Conservation (phyloP, 164 flowering plant species). For the Magnolia changhungtana region DNA sequence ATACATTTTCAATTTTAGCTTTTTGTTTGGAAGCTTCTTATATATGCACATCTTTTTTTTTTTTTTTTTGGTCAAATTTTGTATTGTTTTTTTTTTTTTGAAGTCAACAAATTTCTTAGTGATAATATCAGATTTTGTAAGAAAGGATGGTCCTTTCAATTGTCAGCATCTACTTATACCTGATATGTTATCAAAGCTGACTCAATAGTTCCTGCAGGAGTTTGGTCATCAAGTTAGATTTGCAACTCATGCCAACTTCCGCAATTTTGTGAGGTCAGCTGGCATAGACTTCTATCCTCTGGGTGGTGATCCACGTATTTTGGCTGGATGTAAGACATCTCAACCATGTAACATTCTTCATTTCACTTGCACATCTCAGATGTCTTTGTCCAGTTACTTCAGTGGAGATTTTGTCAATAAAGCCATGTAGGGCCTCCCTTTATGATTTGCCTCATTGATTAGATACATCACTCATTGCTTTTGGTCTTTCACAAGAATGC, state of each 20-base stretch:
- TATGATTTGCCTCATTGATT: background rate
- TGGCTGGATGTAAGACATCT: constrained; percentile 92
- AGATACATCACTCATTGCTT: background rate
- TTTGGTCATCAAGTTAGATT: constrained; percentile 93
- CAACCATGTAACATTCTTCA: background rate
- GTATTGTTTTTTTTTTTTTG: no score
- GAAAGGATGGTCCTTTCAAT: background rate
- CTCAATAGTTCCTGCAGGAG: constrained; percentile 50
- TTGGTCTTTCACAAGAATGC: background rate
- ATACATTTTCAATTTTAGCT: background rate
- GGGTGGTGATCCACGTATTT: constrained; percentile 91
- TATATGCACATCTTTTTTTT: background rate
- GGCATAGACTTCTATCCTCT: constrained; percentile 84
- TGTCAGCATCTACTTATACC: background rate
- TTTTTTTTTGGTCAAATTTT: background rate
- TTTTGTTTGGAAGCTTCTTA: background rate
- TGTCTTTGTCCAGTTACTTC: background rate
- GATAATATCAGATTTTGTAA: background rate
- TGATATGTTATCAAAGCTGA: background rate
- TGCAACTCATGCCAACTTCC: constrained; percentile 87
- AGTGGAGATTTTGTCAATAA: background rate
- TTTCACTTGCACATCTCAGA: background rate
- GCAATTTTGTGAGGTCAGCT: constrained; percentile 72
- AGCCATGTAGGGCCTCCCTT: background rate
- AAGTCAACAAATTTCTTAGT: background rate